Conservation (phyloP, 2,329 filamentous ascomycete species). For the Colletotrichum salicis region DNA sequence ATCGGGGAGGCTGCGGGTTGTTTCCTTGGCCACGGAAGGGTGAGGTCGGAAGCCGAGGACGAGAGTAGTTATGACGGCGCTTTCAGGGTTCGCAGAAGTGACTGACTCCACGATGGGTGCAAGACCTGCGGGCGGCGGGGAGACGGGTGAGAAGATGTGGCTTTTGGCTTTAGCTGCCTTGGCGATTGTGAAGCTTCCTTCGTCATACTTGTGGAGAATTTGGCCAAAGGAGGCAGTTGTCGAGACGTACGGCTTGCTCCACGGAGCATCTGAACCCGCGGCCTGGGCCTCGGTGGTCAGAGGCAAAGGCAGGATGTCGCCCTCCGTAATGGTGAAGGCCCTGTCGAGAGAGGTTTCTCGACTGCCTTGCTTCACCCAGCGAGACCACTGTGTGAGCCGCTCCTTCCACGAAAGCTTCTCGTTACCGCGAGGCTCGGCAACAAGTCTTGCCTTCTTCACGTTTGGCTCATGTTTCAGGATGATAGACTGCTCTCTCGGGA, state of each 20-base stretch:
- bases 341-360: neutral
- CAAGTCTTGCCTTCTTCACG: neutral
- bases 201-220: conserved; percentile 52
- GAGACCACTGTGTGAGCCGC: conserved; percentile 28
- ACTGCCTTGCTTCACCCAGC: conserved; percentile 35
- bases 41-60: conserved; percentile 55
- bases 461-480: neutral
- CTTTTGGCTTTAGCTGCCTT: conserved; percentile 4
- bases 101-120: conserved; percentile 41
- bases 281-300: neutral
- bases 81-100: conserved; percentile 32
- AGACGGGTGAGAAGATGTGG: conserved; percentile 56
- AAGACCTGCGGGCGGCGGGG: conserved; percentile 60
- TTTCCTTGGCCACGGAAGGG: neutral
- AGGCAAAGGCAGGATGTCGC: neutral
- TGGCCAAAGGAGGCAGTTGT: conserved; percentile 63
- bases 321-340: conserved; percentile 9
- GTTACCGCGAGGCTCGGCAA: neutral
- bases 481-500: neutral
- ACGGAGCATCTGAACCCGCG: neutral
- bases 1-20: neutral
- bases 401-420: conserved; percentile 34
- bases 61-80: conserved; percentile 44
- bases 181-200: neutral
- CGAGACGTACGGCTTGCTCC: conserved; percentile 18